phyloP scores from a whole-genome alignment of 129 eudicot genomes.

The Artemisia argyi region DNA sequence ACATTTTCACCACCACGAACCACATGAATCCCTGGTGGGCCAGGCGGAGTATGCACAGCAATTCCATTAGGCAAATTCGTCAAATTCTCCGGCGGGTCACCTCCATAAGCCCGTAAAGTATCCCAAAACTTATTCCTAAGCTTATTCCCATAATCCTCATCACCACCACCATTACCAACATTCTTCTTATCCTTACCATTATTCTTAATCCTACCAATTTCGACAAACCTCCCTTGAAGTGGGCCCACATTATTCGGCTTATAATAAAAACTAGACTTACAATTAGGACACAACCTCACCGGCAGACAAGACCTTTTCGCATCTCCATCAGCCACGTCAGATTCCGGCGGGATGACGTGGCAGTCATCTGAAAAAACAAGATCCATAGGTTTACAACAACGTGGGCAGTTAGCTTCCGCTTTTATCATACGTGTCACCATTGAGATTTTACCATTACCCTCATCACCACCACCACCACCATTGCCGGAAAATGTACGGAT shows the following conservation, averaged over 20 bases:
- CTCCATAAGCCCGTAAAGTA: slow-evolving; percentile 51
- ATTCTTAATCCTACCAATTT: slow-evolving; percentile 56
- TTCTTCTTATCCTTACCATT: slow-evolving; percentile 22
- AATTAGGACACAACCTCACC: slow-evolving; percentile 71
- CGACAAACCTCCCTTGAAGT: slow-evolving; percentile 81
- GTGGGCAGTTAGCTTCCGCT: slow-evolving; percentile 86
- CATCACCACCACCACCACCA: slow-evolving; percentile 28
- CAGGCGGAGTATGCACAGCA: slow-evolving; percentile 78
- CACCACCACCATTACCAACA: not conserved
- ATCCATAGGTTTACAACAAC: slow-evolving; percentile 72
- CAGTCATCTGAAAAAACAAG: slow-evolving; percentile 50
- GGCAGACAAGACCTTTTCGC: slow-evolving; percentile 41
- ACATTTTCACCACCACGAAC: slow-evolving; percentile 43
- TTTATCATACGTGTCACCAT: slow-evolving; percentile 51
- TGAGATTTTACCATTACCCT: slow-evolving; percentile 24
- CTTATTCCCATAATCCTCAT: slow-evolving; percentile 42
- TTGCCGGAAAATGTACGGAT: slow-evolving; percentile 50
- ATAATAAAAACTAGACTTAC: slow-evolving; percentile 68
- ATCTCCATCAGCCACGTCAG: slow-evolving; percentile 7
- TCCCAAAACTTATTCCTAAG: slow-evolving; percentile 65
- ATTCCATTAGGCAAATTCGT: slow-evolving; percentile 48
- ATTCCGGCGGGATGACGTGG: slow-evolving; percentile 24
- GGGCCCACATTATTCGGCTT: slow-evolving; percentile 62
- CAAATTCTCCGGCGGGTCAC: slow-evolving; percentile 63
- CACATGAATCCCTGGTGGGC: slow-evolving; percentile 70